Evolutionary conservation across 1,284 basidiomycete species (phyloP), one percentile per base, ranked within the genome.

Genomic region (Pseudozyma sp.): DNA sequence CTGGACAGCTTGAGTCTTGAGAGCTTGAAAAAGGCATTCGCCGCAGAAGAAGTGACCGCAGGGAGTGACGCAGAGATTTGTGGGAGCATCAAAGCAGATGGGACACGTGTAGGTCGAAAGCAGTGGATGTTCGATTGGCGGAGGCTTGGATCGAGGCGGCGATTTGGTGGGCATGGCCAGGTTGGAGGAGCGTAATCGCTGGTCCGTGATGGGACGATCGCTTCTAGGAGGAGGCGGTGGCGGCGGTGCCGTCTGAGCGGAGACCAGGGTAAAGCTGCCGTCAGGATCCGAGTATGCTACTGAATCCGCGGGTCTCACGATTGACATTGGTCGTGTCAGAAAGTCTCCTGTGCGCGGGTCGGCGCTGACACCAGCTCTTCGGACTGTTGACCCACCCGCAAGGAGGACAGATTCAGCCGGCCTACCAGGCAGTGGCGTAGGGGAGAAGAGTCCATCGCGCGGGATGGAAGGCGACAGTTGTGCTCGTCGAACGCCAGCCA

Each of bases 11-110:
- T 77, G 69, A 8, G 71, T 69, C 39, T 74, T 64, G 14, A 82
- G 74, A 5, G 81, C 65, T 34, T 81, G 75, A 31, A 75, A 81
- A 13, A 82, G 54, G 24, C 81, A 82, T 2, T 63, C 64, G 39
- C 79, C 79, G 53, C 81, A 82, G 58, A 82, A 81, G 46, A 82
- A 56, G 54, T 82, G 81, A 16, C 81, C 81, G 48, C 81, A 82
- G 4, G 79, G 74, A 7, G 81, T 79, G 35, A 76, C 59, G 30
- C 51, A 57, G 11, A 70, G 48, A 16, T 77, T 69, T 11, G 45
- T 70, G 7, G 79, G 79, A 7, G 79, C 60, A 17, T 77, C 75
- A 30, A 82, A 77, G 60, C 81, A 82, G 64, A 82, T 79, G 7
- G 81, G 79, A 46, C 81, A 82, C 0, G 62, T 66, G 53, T 77